These are phyloP conservation scores for Triangularia setosa DNA, from an alignment of 2,329 filamentous ascomycete species.

Conservation along the genomic window DNA sequence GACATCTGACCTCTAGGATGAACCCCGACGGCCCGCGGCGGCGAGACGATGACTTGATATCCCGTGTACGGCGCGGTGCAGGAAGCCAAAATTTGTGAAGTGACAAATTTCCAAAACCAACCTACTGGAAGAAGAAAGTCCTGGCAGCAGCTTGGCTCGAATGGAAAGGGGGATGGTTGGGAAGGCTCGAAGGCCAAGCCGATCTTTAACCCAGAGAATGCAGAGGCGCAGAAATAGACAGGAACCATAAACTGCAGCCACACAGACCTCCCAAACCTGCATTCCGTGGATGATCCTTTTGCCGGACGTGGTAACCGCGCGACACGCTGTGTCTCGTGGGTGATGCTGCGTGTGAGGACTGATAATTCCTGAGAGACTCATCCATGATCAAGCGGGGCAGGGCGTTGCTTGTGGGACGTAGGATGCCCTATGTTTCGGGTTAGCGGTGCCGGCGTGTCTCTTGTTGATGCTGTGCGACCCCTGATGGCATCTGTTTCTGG, in stretches of 20 bases:
- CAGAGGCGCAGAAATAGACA: background rate
- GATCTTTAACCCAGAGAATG: conserved; percentile 3
- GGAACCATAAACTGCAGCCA: background rate
- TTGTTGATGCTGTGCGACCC: background rate
- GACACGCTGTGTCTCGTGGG: background rate
- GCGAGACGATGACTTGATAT: background rate
- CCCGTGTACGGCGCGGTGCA: background rate
- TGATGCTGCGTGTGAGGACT: background rate
- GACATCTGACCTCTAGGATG: background rate
- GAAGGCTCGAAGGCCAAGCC: background rate
- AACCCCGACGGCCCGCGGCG: conserved; percentile 1
- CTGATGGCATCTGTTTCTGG: background rate
- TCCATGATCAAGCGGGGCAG: background rate
- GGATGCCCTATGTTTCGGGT: background rate
- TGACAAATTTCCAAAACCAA: background rate
- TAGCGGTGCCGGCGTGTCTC: background rate
- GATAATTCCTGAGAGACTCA: background rate
- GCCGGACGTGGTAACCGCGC: background rate
- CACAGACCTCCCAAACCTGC: conserved; percentile 3
- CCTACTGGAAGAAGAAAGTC: background rate
- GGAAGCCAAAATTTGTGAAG: background rate
- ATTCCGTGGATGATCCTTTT: background rate
- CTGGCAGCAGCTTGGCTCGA: background rate
- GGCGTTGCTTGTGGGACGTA: background rate
- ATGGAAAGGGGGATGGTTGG: background rate